Base-by-base conservation (phyloP, 371 early-diverging fungal species). In the Syncephalastrum sp. region DNA sequence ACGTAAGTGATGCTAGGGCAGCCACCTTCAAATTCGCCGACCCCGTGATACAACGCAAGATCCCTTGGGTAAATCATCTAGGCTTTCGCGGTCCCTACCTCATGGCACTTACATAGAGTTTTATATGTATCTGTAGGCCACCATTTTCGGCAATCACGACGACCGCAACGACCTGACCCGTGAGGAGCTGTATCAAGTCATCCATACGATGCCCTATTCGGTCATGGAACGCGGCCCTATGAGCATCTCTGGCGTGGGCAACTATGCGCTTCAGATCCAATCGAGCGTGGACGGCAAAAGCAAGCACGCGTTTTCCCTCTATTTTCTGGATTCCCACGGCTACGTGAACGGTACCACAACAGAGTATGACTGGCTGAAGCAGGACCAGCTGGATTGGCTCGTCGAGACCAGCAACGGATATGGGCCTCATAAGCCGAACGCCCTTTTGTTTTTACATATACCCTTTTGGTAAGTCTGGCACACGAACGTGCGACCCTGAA, bases 131-230 rank as follows among this genome's bases (percentile, higher is more conserved):
- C 17, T 4, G 19, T 33, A 69, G 67, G 81, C 81, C 19, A 74
- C 73, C 43, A 60, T 82, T 3, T 82, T 80, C 65, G 85, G 85
- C 7, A 81, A 82, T 45, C 79, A 82, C 42, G 85, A 85, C 56
- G 76, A 83, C 38, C 73, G 71, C 50, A 74, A 68, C 27, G 81
- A 81, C 56, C 59, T 79, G 12, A 65, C 70, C 0, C 64, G 81
- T 7, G 82, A 82, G 42, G 82, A 82, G 41, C 59, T 82, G 57
- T 63, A 74, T n/a, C 66, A 69, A 14, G 70, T 74, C 14, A 77
- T 72, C 43, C 65, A 60, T 16, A 65, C 66, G 42, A 65, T 82
- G 56, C 80, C 82, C 1, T 82, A 70, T 50, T 76, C 75, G 17
- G 51, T 80, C 2, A 73, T 66, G 0, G 63, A 78, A 46, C 67